Percentiles rank a stretch among this genome's conserved stretches.
These are phyloP conservation scores for Kluyveromyces aestuarii DNA, from an alignment of 805 yeast genomes.

Conservation along the genomic window DNA sequence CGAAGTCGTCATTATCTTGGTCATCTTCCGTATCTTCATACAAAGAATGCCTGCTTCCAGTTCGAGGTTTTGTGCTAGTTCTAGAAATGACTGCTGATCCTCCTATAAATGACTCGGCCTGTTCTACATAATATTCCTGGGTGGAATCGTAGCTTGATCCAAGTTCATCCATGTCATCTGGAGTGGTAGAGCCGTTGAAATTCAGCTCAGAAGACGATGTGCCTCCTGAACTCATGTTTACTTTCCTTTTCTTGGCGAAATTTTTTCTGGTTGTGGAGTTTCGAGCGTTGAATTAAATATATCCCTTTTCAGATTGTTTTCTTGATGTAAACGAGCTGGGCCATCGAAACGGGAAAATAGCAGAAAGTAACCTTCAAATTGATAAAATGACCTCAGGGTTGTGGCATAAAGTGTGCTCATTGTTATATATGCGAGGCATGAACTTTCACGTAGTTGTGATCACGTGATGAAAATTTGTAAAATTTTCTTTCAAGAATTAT, in stretches of 20 bases:
- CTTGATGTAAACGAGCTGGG: too few relatives aligned
- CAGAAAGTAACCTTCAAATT: too few relatives aligned
- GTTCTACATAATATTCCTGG: not conserved
- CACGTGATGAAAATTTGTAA: too few relatives aligned
- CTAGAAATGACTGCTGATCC: constrained; percentile 31
- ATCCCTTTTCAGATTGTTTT: too few relatives aligned
- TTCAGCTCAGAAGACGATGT: not conserved
- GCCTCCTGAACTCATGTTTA: not conserved
- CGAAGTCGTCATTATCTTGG: constrained; percentile 1
- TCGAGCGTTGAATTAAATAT: too few relatives aligned
- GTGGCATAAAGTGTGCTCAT: too few relatives aligned
- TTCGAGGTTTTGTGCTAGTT: not conserved
- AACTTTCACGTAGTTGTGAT: too few relatives aligned
- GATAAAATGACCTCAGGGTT: too few relatives aligned
- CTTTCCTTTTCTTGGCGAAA: not conserved
- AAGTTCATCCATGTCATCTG: not conserved
- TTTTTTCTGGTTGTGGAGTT: too few relatives aligned
- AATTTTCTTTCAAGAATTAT: too few relatives aligned
- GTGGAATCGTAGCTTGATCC: not conserved
- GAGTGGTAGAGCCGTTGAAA: not conserved
- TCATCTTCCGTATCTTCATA: constrained; percentile 2
- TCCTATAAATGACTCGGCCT: constrained; percentile 44
- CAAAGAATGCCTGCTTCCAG: not conserved
- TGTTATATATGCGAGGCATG: too few relatives aligned
- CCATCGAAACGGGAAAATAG: too few relatives aligned